phyloP scores from a whole-genome alignment of 495 filamentous ascomycete genomes.

The Hypomontagnella submonticulosa region DNA sequence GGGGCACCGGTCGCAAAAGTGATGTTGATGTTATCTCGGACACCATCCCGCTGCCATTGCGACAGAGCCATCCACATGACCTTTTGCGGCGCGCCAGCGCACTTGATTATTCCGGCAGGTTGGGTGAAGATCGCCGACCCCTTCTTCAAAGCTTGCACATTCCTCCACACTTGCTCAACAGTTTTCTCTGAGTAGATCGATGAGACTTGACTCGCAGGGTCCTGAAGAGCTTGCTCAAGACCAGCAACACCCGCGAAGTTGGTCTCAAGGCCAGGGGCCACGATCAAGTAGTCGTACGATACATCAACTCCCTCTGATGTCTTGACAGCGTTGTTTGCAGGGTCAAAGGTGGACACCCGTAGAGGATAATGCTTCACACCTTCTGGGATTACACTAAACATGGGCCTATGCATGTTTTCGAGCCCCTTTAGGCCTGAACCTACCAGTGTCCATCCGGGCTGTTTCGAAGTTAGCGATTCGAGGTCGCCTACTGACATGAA shows the following conservation, averaged over 20 bases:
- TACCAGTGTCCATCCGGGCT: constrained; percentile 77
- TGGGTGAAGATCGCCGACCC: constrained; percentile 77
- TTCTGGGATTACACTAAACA: constrained; percentile 64
- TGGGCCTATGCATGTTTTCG: constrained; percentile 62
- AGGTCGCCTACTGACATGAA: not conserved
- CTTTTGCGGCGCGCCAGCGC: constrained; percentile 77
- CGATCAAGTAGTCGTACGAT: constrained; percentile 72
- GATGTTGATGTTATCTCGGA: constrained; percentile 70
- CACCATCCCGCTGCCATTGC: constrained; percentile 69
- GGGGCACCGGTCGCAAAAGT: constrained; percentile 71
- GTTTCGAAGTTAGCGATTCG: constrained; percentile 5
- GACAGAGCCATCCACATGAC: constrained; percentile 77
- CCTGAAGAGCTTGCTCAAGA: constrained; percentile 67
- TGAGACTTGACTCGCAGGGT: constrained; percentile 67
- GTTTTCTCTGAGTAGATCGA: constrained; percentile 73
- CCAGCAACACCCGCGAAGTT: constrained; percentile 68
- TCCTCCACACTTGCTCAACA: constrained; percentile 67
- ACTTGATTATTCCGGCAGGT: constrained; percentile 73
- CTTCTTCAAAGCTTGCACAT: constrained; percentile 63
- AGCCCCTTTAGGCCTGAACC: constrained; percentile 71
- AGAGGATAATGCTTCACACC: constrained; percentile 72
- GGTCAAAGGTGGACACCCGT: constrained; percentile 62
- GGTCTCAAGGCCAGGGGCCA: constrained; percentile 70
- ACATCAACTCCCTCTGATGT: constrained; percentile 67
- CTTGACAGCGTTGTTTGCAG: constrained; percentile 68